These are phyloP conservation scores for Rubia balearica DNA, from an alignment of 305 asterid species.

Conservation along the genomic window DNA sequence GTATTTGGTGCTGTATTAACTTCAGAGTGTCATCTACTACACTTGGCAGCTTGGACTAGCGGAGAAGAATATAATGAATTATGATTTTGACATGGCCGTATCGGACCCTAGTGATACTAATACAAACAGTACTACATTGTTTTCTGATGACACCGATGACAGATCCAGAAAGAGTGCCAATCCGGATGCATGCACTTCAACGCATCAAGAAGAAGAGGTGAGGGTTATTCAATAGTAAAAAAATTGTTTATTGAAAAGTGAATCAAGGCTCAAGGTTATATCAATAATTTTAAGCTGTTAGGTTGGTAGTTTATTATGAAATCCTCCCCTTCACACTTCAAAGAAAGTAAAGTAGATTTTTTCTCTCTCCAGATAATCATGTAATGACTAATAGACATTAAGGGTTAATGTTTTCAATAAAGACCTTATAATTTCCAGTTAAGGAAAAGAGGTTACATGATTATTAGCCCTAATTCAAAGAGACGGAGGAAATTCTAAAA, in stretches of 20 bases:
- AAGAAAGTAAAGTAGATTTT: not conserved
- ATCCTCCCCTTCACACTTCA: not conserved
- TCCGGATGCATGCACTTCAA: constrained; percentile 50
- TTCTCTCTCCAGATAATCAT: not conserved
- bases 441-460: not conserved
- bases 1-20: not conserved
- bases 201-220: constrained; percentile 70
- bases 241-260: not conserved
- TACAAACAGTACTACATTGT: constrained; percentile 87
- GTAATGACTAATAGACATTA: not conserved
- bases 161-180: constrained; percentile 51
- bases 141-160: constrained; percentile 94
- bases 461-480: not conserved
- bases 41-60: constrained; percentile 86
- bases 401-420: not conserved
- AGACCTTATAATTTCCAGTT: not conserved
- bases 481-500: not conserved
- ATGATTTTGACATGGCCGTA: constrained; percentile 69
- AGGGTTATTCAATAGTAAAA: constrained; percentile 17
- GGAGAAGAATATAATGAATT: constrained; percentile 82
- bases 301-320: not conserved
- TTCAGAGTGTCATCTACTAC: constrained; percentile 16
- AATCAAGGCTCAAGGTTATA: not conserved
- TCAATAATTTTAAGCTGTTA: not conserved
- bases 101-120: constrained; percentile 95